Percentiles rank a stretch among this genome's conserved stretches.
Conservation (phyloP, 148 eudicot genomes). For the Vaccinium darrowii region DNA sequence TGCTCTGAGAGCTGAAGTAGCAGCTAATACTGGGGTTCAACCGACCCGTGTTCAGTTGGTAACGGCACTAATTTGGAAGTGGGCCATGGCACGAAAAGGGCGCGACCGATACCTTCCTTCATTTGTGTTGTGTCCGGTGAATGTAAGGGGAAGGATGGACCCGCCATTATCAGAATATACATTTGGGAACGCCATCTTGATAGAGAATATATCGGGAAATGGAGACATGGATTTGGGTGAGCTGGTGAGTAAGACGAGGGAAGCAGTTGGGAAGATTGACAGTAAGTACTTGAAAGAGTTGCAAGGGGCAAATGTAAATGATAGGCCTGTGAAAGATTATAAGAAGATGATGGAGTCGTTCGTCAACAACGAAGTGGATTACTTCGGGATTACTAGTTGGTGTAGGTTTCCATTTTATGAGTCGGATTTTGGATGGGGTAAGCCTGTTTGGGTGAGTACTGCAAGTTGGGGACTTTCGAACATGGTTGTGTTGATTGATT, state of each 20-base stretch:
- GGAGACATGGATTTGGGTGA: slow-evolving; percentile 8
- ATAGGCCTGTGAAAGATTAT: background rate
- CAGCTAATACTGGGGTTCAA: no score
- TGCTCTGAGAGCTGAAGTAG: no score
- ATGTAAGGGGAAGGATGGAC: slow-evolving; percentile 29
- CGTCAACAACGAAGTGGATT: background rate
- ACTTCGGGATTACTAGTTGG: slow-evolving; percentile 34
- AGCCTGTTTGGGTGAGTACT: slow-evolving; percentile 37
- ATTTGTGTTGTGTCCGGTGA: slow-evolving; percentile 23
- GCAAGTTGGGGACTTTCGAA: slow-evolving; percentile 15
- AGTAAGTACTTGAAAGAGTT: background rate
- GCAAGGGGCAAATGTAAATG: slow-evolving; percentile 16
- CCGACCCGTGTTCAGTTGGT: slow-evolving; percentile 33
- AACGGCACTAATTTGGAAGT: slow-evolving; percentile 36
- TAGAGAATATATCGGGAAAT: background rate
- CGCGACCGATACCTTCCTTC: background rate
- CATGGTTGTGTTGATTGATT: slow-evolving; percentile 27
- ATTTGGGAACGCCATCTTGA: slow-evolving; percentile 26
- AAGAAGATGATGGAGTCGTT: background rate
- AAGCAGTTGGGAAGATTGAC: slow-evolving; percentile 16
- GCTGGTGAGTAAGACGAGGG: slow-evolving; percentile 21
- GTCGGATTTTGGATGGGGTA: slow-evolving; percentile 44
- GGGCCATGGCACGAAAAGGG: slow-evolving; percentile 12
- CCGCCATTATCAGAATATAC: slow-evolving; percentile 17
- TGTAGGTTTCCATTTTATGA: slow-evolving; percentile 37